Percentiles rank a stretch among this genome's conserved stretches.
These are phyloP conservation scores for Daldinia loculata DNA, from an alignment of 495 filamentous ascomycete genomes.

Conservation along the genomic window DNA sequence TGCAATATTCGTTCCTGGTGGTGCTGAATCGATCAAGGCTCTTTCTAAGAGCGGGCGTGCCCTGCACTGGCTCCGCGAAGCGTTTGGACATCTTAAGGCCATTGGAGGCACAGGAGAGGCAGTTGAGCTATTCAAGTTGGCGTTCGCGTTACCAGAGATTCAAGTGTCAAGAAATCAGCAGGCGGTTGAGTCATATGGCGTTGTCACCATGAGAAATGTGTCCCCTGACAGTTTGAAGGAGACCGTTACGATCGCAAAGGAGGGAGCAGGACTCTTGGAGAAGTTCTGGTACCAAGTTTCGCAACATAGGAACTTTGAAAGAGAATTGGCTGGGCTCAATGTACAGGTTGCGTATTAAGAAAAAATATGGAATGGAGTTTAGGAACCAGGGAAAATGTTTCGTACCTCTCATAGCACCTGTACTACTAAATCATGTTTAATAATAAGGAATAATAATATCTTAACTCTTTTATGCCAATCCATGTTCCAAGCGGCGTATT, in stretches of 20 bases:
- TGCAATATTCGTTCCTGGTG: conserved; percentile 81
- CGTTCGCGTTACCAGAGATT: conserved; percentile 65
- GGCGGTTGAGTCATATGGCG: conserved; percentile 73
- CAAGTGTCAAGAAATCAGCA: conserved; percentile 57
- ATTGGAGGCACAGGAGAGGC: conserved; percentile 79
- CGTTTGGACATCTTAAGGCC: conserved; percentile 81
- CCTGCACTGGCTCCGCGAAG: conserved; percentile 84
- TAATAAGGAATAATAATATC: not conserved
- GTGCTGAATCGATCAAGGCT: conserved; percentile 64
- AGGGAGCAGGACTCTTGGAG: conserved; percentile 69
- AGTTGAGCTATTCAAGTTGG: conserved; percentile 68
- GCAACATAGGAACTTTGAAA: conserved; percentile 72
- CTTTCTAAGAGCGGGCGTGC: conserved; percentile 78
- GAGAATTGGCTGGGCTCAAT: conserved; percentile 75
- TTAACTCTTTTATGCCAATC: not conserved
- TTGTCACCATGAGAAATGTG: conserved; percentile 66
- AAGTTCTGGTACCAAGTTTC: conserved; percentile 71
- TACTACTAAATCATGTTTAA: not conserved
- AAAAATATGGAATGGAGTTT: not conserved
- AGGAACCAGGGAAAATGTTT: not conserved
- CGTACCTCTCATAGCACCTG: not conserved
- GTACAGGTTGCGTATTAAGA: conserved; percentile 44
- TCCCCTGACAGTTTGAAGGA: conserved; percentile 64
- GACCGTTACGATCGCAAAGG: conserved; percentile 65
- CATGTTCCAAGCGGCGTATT: not conserved